Percentiles rank a stretch among this genome's conserved stretches.
Evolutionary conservation across 768 basidiomycete species (phyloP).

Genomic region (Naganishia vishniacii): DNA sequence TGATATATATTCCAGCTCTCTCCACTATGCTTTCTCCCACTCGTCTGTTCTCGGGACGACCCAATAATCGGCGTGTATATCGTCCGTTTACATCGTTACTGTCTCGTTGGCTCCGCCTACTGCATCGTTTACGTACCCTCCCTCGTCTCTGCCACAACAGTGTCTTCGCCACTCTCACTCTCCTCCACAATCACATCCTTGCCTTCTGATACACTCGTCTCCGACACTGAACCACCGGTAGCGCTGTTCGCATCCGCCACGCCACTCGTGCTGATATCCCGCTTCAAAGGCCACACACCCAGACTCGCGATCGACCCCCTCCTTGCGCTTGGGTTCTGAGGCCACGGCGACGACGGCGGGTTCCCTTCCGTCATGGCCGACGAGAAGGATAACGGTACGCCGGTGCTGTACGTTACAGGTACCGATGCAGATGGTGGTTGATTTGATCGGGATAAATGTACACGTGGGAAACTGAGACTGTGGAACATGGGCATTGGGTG

Average conservation of each 20-base stretch:
- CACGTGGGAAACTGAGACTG: neutral
- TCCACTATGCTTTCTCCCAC: no score
- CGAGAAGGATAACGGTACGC: neutral
- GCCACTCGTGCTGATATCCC: neutral
- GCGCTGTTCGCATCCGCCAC: neutral
- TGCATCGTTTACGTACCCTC: no score
- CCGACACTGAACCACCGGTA: no score
- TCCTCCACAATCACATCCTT: neutral
- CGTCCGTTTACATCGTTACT: no score
- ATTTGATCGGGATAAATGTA: neutral
- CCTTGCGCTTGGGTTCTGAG: neutral
- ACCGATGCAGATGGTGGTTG: neutral
- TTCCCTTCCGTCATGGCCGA: neutral
- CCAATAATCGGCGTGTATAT: no score
- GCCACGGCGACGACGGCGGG: neutral
- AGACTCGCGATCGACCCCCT: constrained; percentile 1
- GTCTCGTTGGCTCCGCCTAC: no score
- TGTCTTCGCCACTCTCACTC: neutral
- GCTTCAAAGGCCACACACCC: neutral
- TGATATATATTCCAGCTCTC: no score
- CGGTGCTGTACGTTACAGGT: neutral
- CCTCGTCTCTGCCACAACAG: neutral
- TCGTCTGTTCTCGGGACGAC: no score
- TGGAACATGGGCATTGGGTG: constrained; percentile 7
- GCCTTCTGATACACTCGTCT: no score